A percentile compares a stretch with the other conserved stretches of the same genome.
Evolutionary conservation across 2,329 filamentous ascomycete species (phyloP).

Genomic region (Ophiostoma montium): DNA sequence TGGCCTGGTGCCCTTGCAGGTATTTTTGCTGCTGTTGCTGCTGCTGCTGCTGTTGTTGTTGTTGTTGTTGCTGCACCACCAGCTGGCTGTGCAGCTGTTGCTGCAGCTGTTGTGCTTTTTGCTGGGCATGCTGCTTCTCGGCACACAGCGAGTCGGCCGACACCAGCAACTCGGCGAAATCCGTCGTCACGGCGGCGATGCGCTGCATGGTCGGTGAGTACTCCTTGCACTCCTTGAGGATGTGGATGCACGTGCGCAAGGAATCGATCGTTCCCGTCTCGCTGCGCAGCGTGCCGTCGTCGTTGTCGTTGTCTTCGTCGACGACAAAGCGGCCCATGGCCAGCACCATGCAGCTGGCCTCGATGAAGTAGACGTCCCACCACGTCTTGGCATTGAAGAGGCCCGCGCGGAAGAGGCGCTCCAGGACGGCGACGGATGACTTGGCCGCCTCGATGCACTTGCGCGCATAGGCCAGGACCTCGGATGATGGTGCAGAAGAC

Average conservation of each 20-base stretch:
- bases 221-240: slow-evolving; percentile 10
- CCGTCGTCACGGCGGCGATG: slow-evolving; percentile 10
- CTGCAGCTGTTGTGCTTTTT: neutral
- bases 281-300: slow-evolving; percentile 4
- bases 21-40: neutral
- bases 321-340: slow-evolving; percentile 11
- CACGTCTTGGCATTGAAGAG: slow-evolving; percentile 13
- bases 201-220: slow-evolving; percentile 13
- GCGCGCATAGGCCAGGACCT: neutral
- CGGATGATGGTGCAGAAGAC: neutral
- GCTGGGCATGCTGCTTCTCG: neutral
- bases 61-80: too few relatives aligned
- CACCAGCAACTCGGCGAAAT: slow-evolving; percentile 10
- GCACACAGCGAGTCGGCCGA: neutral
- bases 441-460: slow-evolving; percentile 12
- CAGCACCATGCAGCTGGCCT: slow-evolving; percentile 12
- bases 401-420: slow-evolving; percentile 8
- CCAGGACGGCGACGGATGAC: slow-evolving; percentile 8
- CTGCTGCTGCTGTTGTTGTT: neutral
- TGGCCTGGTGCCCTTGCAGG: neutral
- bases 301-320: too few relatives aligned
- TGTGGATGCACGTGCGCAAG: slow-evolving; percentile 6
- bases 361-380: slow-evolving; percentile 14
- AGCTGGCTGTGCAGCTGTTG: too few relatives aligned
- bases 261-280: slow-evolving; percentile 7